A percentile compares a stretch with the other conserved stretches of the same genome.
Evolutionary conservation across 2,329 filamentous ascomycete genomes (phyloP).

Genomic region (Tolypocladium paradoxum): DNA sequence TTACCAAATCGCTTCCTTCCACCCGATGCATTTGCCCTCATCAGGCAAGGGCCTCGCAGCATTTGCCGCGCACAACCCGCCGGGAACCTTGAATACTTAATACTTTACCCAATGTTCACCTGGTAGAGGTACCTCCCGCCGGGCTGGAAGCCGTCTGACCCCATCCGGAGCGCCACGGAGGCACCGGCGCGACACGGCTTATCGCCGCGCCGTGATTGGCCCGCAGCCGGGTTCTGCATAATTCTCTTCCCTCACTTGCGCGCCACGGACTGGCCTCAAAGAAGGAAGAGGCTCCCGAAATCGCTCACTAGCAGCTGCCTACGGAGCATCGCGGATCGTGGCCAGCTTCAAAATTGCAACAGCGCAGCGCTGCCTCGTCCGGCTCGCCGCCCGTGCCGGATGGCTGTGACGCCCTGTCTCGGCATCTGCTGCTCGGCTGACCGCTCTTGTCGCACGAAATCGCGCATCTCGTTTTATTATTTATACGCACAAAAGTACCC

Average conservation of each 20-base stretch:
- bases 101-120: not conserved
- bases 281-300: not conserved
- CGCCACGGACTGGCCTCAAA: not conserved
- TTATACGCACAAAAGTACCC: not conserved
- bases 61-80: not conserved
- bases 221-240: constrained; percentile 17
- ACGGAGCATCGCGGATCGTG: constrained; percentile 6
- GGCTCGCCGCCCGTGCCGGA: not conserved
- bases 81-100: not conserved
- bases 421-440: not conserved
- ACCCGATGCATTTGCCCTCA: not conserved
- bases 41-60: not conserved
- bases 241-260: constrained; percentile 9
- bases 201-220: constrained; percentile 20
- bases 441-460: not conserved
- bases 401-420: constrained; percentile 2
- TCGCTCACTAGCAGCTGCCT: not conserved
- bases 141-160: not conserved
- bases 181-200: constrained; percentile 11
- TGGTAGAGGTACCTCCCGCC: not conserved
- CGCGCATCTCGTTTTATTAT: not conserved
- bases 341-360: not conserved
- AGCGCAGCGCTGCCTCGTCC: not conserved
- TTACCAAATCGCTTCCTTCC: not conserved
- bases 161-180: constrained; percentile 3